Evolutionary conservation across 2,329 filamentous ascomycete species (phyloP), one percentile per base, ranked within the genome.

Genomic region (Ambrosiella cleistominuta): DNA sequence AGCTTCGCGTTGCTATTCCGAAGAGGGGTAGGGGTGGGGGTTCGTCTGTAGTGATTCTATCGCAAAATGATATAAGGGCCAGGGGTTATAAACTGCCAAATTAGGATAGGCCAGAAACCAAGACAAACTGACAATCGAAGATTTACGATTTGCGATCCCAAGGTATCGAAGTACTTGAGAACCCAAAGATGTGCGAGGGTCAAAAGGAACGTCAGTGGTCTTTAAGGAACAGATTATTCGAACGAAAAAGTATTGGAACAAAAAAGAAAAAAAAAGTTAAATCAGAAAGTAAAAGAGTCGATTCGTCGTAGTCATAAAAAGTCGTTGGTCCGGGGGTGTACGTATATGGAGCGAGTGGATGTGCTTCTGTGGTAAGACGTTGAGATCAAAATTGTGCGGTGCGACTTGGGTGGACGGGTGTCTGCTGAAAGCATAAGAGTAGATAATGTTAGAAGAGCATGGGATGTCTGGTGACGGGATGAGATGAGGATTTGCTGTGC

Each of bases 361-460:
- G 19, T 36, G 47, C 47, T 36, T 51, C 47, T 15, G 27, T 12
- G 47, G 11, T 51, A 19, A 51, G 47, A 35, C 12, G 3, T 51
- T 13, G 19, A 35, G 47, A 51, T 51, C 17, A 19, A 51, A 51
- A 37, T 51, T 51, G 47, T 12, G 47, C 19, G 35, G 19, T 51
- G 19, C 19, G 8, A 51, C 19, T 51, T 27, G 9, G 47, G 47
- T 15, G 47, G 52, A 42, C 52, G 38, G 52, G 38, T 54, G 52
- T 42, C 52, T 54, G 37, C 52, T 42, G 37, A 42, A 19, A 38
- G 9, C n/a, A 38, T 17, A 42, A 11, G 42, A 54, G 52, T 9
- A 54, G 38, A 54, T 7, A 40, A 54, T 54, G 52, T 54, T 54
- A 54, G 52, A 40, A 42, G 19, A 54, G 17, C 38, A 42, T 11